phyloP scores from a whole-genome alignment of 148 eudicot genomes.

The Tetragonia tetragonoides region DNA sequence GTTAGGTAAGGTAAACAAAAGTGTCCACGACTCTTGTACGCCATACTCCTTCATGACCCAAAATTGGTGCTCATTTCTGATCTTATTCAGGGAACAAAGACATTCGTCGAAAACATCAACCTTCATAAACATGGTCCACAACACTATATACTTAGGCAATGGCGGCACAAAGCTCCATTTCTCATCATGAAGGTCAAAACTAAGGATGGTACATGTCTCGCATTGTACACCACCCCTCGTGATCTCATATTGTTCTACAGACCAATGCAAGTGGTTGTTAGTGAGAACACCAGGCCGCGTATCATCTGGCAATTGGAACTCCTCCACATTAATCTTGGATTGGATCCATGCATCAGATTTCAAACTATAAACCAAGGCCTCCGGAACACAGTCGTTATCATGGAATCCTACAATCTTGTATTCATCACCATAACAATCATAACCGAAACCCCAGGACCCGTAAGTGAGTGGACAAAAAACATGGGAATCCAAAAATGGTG shows the following conservation, averaged over 20 bases:
- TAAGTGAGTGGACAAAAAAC: neutral
- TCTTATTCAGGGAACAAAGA: neutral
- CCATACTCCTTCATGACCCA: slow-evolving; percentile 20
- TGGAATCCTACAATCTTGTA: neutral
- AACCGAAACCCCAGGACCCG: neutral
- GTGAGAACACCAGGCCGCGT: too few species aligned
- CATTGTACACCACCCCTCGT: too few species aligned
- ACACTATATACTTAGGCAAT: neutral
- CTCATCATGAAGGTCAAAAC: slow-evolving; percentile 4
- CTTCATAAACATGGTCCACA: too few species aligned
- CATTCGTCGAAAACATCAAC: slow-evolving; percentile 2
- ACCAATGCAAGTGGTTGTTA: neutral
- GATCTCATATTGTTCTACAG: too few species aligned
- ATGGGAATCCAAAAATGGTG: too few species aligned
- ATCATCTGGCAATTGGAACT: too few species aligned
- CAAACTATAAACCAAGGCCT: too few species aligned
- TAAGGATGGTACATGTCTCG: neutral
- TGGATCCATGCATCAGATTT: too few species aligned
- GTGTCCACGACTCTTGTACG: neutral
- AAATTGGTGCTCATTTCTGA: neutral
- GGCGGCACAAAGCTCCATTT: neutral
- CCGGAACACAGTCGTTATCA: too few species aligned
- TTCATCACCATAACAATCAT: neutral
- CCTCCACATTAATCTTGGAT: too few species aligned
- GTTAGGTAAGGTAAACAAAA: neutral